Conservation (phyloP, 1,284 basidiomycete species). For the Heterobasidion annosum region DNA sequence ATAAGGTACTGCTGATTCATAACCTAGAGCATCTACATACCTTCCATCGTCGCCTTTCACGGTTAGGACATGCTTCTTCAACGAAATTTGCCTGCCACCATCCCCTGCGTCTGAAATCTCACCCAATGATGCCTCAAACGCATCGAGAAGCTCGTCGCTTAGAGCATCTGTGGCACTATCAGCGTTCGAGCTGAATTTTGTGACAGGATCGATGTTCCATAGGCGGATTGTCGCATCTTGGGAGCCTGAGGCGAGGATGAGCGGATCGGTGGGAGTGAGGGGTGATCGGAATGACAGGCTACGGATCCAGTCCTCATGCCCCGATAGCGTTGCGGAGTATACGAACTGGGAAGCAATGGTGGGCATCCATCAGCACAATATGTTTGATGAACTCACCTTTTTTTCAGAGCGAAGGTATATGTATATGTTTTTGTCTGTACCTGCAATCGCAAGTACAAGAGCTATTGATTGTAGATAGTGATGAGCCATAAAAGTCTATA, state of each 20-base stretch:
- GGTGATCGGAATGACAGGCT: constrained; percentile 58
- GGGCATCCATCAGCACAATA: background rate
- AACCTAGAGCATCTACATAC: constrained; percentile 24
- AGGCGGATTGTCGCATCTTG: constrained; percentile 89
- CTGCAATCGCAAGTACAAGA: constrained; percentile 65
- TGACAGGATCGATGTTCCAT: constrained; percentile 64
- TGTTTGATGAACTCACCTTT: constrained; percentile 24
- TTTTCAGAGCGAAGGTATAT: constrained; percentile 66
- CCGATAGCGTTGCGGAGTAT: constrained; percentile 56
- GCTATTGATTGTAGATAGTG: constrained; percentile 30
- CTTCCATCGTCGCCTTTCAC: constrained; percentile 43
- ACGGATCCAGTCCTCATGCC: constrained; percentile 93
- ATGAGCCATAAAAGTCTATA: background rate
- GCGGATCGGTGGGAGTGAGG: constrained; percentile 22
- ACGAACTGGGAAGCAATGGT: constrained; percentile 36
- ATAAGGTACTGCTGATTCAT: background rate
- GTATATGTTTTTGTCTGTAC: constrained; percentile 70
- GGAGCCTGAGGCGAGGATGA: constrained; percentile 80
- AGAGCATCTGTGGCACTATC: constrained; percentile 19
- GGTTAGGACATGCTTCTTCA: constrained; percentile 72
- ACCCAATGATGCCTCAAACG: constrained; percentile 77
- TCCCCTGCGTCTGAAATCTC: constrained; percentile 53
- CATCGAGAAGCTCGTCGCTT: constrained; percentile 73
- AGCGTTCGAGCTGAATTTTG: constrained; percentile 14
- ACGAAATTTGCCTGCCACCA: constrained; percentile 75